phyloP scores from a whole-genome alignment of 345 rosid genomes.

The Corchorus capsularis region DNA sequence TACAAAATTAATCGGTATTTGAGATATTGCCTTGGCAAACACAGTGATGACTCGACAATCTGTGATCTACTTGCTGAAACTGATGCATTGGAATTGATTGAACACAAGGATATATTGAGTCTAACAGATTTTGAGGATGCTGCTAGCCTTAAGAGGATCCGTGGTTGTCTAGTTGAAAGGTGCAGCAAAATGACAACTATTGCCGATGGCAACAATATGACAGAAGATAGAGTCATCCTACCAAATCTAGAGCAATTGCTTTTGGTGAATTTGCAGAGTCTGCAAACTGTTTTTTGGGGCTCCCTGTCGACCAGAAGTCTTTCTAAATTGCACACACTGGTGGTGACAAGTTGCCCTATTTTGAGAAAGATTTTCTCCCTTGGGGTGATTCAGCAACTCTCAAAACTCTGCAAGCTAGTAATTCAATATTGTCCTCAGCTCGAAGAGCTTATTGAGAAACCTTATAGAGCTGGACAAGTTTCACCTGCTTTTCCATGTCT shows the following conservation, averaged over 20 bases:
- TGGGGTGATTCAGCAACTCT: constrained; percentile 29
- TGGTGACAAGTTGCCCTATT: constrained; percentile 21
- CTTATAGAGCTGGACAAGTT: constrained; percentile 8
- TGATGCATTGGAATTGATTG: constrained; percentile 33
- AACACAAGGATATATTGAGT: constrained; percentile 25
- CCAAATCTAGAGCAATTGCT: constrained; percentile 18
- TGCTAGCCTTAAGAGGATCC: constrained; percentile 7
- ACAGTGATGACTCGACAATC: neutral
- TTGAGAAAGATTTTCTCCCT: constrained; percentile 21
- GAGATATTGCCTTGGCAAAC: constrained; percentile 12
- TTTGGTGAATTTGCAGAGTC: constrained; percentile 1
- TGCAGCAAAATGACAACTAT: constrained; percentile 15
- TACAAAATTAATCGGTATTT: constrained; percentile 19
- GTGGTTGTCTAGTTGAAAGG: constrained; percentile 19
- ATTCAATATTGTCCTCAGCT: constrained; percentile 31
- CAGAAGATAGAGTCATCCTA: constrained; percentile 3
- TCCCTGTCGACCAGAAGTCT: constrained; percentile 27
- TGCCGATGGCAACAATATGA: constrained; percentile 6
- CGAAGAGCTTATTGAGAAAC: constrained; percentile 24
- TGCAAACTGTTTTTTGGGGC: constrained; percentile 32
- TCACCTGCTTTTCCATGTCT: constrained; percentile 18
- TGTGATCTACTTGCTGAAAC: constrained; percentile 32
- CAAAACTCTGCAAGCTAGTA: constrained; percentile 23
- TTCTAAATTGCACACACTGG: constrained; percentile 22
- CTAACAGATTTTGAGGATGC: constrained; percentile 22